Percentiles rank a stretch among this genome's conserved stretches.
Evolutionary conservation across 805 yeast genomes (phyloP).

Genomic region (Pichia kluyveri): DNA sequence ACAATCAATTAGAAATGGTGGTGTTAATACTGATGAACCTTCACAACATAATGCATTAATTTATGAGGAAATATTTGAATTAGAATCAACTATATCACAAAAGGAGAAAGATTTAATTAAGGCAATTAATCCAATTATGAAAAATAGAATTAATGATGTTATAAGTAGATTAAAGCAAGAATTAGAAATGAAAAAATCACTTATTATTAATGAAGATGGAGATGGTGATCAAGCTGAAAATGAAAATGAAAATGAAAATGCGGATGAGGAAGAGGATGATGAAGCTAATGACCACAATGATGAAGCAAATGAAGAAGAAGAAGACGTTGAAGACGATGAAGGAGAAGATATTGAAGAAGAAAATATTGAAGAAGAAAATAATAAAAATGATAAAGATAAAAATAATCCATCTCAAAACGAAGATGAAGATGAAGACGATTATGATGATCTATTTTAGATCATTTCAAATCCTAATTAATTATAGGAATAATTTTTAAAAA

Average conservation of each 20-base stretch:
- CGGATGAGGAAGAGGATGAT: conserved; percentile 11
- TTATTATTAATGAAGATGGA: conserved; percentile 30
- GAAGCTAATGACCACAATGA: conserved; percentile 2
- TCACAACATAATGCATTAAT: conserved; percentile 63
- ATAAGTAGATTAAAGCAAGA: conserved; percentile 72
- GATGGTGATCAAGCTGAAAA: conserved; percentile 16
- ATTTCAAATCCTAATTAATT: conserved; percentile 4
- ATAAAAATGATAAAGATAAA: conserved; percentile 11
- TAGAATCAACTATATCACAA: conserved; percentile 66
- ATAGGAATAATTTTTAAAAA: no score
- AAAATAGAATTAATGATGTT: conserved; percentile 76
- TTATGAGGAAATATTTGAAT: conserved; percentile 77
- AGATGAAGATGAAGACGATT: conserved; percentile 11
- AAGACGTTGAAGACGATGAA: conserved; percentile 16
- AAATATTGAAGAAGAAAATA: conserved; percentile 22
- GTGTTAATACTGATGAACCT: conserved; percentile 41
- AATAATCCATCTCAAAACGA: neutral
- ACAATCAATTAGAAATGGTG: conserved; percentile 41
- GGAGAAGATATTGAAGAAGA: neutral
- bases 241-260: conserved; percentile 58
- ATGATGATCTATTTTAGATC: conserved; percentile 13
- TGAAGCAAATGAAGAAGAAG: conserved; percentile 22
- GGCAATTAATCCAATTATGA: conserved; percentile 77
- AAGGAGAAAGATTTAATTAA: conserved; percentile 65
- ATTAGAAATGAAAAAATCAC: conserved; percentile 68